A percentile compares a stretch with the other conserved stretches of the same genome.
Evolutionary conservation across 2,329 filamentous ascomycete species (phyloP).

Genomic region (Apiospora hydei): DNA sequence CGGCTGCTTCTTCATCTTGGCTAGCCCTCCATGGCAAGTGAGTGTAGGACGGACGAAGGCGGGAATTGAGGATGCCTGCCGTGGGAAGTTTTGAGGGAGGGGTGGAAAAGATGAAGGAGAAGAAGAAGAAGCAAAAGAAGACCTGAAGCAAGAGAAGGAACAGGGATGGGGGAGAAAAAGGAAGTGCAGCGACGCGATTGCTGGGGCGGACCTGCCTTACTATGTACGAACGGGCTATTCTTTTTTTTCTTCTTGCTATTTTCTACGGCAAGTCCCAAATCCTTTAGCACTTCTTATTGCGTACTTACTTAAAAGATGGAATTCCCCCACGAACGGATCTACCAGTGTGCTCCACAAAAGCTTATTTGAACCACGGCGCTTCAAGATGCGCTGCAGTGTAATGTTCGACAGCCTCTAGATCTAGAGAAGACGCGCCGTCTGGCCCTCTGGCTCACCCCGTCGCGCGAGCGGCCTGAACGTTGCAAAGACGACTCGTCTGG

Average conservation of each 20-base stretch:
- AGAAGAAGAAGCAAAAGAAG: background rate
- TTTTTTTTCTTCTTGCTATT: background rate
- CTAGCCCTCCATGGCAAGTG: background rate
- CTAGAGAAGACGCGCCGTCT: background rate
- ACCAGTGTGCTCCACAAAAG: conserved; percentile 21
- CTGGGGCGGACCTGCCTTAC: background rate
- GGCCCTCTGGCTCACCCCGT: background rate
- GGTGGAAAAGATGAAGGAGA: background rate
- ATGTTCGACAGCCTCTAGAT: conserved; percentile 13
- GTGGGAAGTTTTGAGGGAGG: background rate
- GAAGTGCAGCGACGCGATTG: background rate
- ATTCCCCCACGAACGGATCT: conserved; percentile 21
- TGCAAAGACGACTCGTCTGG: background rate
- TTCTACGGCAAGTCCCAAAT: background rate
- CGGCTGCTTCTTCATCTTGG: too few species aligned
- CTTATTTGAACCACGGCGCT: conserved; percentile 22
- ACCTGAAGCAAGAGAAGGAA: background rate
- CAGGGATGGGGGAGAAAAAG: background rate
- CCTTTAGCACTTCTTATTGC: background rate
- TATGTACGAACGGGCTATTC: background rate
- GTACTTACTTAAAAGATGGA: background rate
- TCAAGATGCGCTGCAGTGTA: background rate
- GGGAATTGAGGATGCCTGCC: background rate
- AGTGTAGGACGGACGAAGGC: background rate
- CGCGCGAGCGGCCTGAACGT: background rate